A percentile compares a stretch with the other conserved stretches of the same genome.
These are phyloP conservation scores for Ophiocordyceps camponoti-leonardi DNA, from an alignment of 2,329 filamentous ascomycete genomes.

Conservation along the genomic window DNA sequence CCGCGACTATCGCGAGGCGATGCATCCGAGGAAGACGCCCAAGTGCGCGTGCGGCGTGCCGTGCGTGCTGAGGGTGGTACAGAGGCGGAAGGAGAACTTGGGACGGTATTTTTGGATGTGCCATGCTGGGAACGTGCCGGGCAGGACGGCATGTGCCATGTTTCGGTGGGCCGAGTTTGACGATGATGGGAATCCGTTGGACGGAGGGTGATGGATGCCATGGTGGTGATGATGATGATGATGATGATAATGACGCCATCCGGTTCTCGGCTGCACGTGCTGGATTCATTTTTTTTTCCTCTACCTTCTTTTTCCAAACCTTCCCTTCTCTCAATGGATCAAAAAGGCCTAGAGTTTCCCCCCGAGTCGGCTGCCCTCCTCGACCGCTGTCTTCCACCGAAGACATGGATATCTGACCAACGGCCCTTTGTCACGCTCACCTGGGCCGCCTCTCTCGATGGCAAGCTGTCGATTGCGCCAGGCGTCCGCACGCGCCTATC, in stretches of 20 bases:
- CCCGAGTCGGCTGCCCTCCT: constrained; percentile 13
- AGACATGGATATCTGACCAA: background rate
- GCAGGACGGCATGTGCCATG: constrained; percentile 52
- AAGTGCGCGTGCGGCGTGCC: constrained; percentile 60
- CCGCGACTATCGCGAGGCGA: constrained; percentile 59
- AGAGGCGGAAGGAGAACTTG: constrained; percentile 56
- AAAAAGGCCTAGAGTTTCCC: constrained; percentile 9
- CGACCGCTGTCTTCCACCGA: constrained; percentile 15
- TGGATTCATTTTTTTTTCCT: too few species aligned
- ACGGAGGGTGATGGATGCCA: background rate
- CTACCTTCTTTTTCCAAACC: too few species aligned
- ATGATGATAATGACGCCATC: background rate
- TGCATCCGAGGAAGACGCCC: constrained; percentile 66
- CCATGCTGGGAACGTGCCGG: constrained; percentile 54
- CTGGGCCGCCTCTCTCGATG: constrained; percentile 82
- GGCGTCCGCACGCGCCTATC: constrained; percentile 73
- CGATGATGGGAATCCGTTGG: constrained; percentile 58
- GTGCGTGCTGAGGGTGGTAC: constrained; percentile 56
- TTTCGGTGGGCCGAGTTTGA: constrained; percentile 82
- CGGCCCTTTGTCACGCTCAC: constrained; percentile 57
- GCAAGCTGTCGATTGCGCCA: constrained; percentile 56
- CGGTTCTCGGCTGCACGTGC: background rate
- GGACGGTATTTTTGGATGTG: constrained; percentile 94
- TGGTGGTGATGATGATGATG: background rate
- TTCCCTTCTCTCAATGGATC: background rate